Conservation (phyloP, 2,329 filamentous ascomycete species). For the Chalaropsis ovoidea region DNA sequence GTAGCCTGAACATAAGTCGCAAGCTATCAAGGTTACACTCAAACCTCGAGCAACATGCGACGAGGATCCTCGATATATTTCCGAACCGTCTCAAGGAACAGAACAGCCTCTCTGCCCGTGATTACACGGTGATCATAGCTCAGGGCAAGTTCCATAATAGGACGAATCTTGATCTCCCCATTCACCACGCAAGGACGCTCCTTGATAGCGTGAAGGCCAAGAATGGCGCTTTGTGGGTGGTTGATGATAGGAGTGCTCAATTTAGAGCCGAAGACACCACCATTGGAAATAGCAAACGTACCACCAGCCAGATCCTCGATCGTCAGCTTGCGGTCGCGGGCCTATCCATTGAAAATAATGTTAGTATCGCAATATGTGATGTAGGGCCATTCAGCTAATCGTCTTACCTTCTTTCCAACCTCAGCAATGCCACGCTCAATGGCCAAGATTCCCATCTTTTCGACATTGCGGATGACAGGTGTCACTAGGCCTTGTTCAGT, state of each 20-base stretch:
- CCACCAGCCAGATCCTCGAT: conserved; percentile 99
- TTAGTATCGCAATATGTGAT: background rate
- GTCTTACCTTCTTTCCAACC: conserved; percentile 78
- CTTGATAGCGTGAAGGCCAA: conserved; percentile 94
- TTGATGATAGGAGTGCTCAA: conserved; percentile 99
- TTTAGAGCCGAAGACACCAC: conserved; percentile 90
- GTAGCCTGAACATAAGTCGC: background rate
- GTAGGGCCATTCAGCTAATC: background rate
- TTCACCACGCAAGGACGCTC: conserved; percentile 82
- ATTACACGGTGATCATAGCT: conserved; percentile 96
- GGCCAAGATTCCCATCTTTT: conserved; percentile 73
- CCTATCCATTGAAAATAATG: conserved; percentile 41
- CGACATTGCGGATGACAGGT: conserved; percentile 87
- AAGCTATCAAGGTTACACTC: background rate
- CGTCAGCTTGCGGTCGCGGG: conserved; percentile 88
- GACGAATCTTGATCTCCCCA: conserved; percentile 87
- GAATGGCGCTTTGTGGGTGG: conserved; percentile 80
- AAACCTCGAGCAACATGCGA: conserved; percentile 61
- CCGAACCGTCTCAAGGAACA: conserved; percentile 95
- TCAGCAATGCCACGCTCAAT: conserved; percentile 90
- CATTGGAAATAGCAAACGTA: conserved; percentile 96
- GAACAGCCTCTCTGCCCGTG: conserved; percentile 89
- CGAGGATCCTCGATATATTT: conserved; percentile 93
- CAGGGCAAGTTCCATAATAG: conserved; percentile 99
- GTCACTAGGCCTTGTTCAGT: conserved; percentile 97